Conservation (phyloP, 257 asterid genomes). For the Fraxinus pennsylvanica region DNA sequence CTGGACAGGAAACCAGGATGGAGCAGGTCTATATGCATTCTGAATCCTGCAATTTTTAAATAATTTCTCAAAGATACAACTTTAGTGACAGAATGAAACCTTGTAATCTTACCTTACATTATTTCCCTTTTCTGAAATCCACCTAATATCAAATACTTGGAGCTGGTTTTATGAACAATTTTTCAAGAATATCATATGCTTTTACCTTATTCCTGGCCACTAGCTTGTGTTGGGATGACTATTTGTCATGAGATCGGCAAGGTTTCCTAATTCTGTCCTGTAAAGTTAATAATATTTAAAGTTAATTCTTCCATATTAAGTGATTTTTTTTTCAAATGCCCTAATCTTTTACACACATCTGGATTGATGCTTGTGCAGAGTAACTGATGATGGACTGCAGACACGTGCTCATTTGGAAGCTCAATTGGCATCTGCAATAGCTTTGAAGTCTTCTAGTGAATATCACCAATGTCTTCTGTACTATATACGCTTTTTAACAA, state of each 20-base stretch:
- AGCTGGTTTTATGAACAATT: neutral
- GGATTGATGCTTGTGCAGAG: conserved; percentile 50
- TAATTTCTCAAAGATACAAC: neutral
- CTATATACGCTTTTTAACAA: conserved; percentile 77
- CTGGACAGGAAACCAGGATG: conserved; percentile 91
- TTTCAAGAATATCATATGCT: neutral
- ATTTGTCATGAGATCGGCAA: neutral
- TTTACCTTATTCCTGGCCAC: neutral
- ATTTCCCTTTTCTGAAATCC: neutral
- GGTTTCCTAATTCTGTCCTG: neutral
- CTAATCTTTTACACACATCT: conserved; percentile 11
- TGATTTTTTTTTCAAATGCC: neutral
- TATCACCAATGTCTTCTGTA: conserved; percentile 88
- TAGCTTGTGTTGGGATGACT: conserved; percentile 1
- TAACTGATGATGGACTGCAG: conserved; percentile 90
- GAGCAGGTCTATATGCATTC: conserved; percentile 66
- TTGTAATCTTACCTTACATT: neutral
- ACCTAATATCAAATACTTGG: neutral
- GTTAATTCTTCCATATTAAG: neutral
- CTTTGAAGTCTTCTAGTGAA: conserved; percentile 81
- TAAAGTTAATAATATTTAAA: neutral
- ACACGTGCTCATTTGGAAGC: conserved; percentile 98
- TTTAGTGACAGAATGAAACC: neutral
- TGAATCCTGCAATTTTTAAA: conserved; percentile 7
- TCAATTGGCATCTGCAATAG: conserved; percentile 89